Evolutionary conservation across 1,284 basidiomycete genomes (phyloP).

Genomic region (Melampsora medusae): DNA sequence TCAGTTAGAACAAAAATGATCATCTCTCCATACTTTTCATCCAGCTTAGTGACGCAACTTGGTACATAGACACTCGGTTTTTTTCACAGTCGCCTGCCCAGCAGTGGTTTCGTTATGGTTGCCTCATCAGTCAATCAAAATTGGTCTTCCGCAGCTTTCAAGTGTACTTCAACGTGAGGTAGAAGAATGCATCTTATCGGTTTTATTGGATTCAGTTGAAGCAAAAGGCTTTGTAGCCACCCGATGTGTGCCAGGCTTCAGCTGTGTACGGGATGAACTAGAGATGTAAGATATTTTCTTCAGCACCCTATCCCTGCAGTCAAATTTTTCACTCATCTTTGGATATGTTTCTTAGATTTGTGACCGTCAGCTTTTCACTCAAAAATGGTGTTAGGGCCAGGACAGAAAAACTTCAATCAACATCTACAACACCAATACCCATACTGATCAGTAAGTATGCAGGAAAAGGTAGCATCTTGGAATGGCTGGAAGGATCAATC

Average conservation of each 20-base stretch:
- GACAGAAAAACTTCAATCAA: neutral
- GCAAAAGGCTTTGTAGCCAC: neutral
- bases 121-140: constrained; percentile 13
- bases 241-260: constrained; percentile 10
- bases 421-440: neutral
- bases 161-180: constrained; percentile 17
- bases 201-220: constrained; percentile 7
- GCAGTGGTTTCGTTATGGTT: constrained; percentile 26
- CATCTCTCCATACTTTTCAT: neutral
- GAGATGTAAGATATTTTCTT: neutral
- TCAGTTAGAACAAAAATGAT: neutral
- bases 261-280: neutral
- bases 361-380: constrained; percentile 5
- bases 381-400: neutral
- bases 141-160: constrained; percentile 11
- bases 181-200: constrained; percentile 10
- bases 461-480: neutral
- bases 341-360: neutral
- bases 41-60: neutral
- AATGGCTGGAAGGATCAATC: neutral
- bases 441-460: neutral
- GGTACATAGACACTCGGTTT: constrained; percentile 9
- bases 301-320: neutral
- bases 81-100: constrained; percentile 24
- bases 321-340: neutral